Base-by-base conservation (phyloP, 768 basidiomycete species). In the Lentinus tigrinus region DNA sequence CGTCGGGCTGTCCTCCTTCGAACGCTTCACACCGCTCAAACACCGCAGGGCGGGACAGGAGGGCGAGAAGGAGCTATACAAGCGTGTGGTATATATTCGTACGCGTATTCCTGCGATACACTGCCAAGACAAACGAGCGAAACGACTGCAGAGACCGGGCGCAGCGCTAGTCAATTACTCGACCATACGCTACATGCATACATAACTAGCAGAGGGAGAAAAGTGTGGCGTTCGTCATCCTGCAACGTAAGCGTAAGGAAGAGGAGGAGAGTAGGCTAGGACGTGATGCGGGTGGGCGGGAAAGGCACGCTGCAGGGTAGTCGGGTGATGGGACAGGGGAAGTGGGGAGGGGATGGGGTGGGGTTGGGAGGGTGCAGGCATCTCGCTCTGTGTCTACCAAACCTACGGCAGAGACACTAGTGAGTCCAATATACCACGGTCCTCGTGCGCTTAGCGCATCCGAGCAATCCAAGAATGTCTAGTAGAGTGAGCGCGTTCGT, bases 101-200 rank as follows among this genome's bases (percentile, higher is more conserved):
- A 7, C 31, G 31, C 31, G 31, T 31, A 31, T 7, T 60, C 53
- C 24, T 54, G 59, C 52, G 60, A 57, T 61, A 61, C 60, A 61
- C 44, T 53, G 55, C 44, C 55, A 50, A 52, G 24, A 54, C 60
- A 53, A 61, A 60, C 36, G 54, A 60, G 27, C 17, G 58, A 50
- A 55, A n/a, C 43, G 54, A 46, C 57, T 40, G 46, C 10, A 36
- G 39, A 26, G 54, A 48, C 39, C 39, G 19, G 23, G 34, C 48
- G 53, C 52, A 54, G 49, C 53, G 54, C 59, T 34, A 56, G 59
- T 61, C 55, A 52, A 27, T 61, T 61, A 61, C 60, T 61, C 52
- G 28, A 57, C 55, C 42, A 26, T 57, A 61, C 60, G 47, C 55
- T 56, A 61, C 52, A 56, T 21, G 46, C 48, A 52, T 51, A 37